Evolutionary conservation across 306 rosid species (phyloP).

Genomic region (Leucaena leucocephala): DNA sequence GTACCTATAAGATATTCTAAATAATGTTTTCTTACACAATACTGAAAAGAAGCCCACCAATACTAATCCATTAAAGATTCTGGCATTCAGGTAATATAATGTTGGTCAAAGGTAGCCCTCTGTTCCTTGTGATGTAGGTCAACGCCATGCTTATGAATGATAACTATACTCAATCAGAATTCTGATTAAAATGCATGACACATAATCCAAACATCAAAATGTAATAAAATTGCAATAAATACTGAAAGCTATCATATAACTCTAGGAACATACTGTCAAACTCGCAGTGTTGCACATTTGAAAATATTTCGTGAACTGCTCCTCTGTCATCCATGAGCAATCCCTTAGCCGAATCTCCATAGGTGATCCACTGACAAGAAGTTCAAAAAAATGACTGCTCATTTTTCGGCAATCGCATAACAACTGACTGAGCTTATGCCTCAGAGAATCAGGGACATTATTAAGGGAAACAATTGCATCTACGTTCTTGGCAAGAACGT

Average conservation of each 20-base stretch:
- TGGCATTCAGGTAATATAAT: background rate
- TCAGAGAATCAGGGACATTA: slow-evolving; percentile 58
- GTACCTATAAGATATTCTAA: slow-evolving; percentile 9
- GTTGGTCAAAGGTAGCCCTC: slow-evolving; percentile 1
- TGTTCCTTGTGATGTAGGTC: background rate
- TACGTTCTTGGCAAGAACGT: slow-evolving; percentile 54
- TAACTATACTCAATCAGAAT: background rate
- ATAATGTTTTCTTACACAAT: background rate
- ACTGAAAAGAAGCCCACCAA: background rate
- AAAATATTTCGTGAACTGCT: slow-evolving; percentile 50
- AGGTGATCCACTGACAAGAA: slow-evolving; percentile 64
- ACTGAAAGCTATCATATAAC: slow-evolving; percentile 7
- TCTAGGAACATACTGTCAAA: slow-evolving; percentile 47
- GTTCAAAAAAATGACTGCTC: slow-evolving; percentile 47
- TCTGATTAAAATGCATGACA: background rate
- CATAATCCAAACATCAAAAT: slow-evolving; percentile 13
- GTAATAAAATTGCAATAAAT: background rate
- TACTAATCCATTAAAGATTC: background rate
- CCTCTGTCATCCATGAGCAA: slow-evolving; percentile 81
- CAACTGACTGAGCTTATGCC: slow-evolving; percentile 58
- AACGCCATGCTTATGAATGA: background rate
- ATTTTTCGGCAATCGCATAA: slow-evolving; percentile 63
- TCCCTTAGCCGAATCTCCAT: slow-evolving; percentile 64
- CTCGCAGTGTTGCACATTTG: slow-evolving; percentile 53
- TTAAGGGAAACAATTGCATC: slow-evolving; percentile 65